Evolutionary conservation across 805 yeast genomes (phyloP), one percentile per base, ranked within the genome.

Genomic region (Wickerhamiella shivajii): DNA sequence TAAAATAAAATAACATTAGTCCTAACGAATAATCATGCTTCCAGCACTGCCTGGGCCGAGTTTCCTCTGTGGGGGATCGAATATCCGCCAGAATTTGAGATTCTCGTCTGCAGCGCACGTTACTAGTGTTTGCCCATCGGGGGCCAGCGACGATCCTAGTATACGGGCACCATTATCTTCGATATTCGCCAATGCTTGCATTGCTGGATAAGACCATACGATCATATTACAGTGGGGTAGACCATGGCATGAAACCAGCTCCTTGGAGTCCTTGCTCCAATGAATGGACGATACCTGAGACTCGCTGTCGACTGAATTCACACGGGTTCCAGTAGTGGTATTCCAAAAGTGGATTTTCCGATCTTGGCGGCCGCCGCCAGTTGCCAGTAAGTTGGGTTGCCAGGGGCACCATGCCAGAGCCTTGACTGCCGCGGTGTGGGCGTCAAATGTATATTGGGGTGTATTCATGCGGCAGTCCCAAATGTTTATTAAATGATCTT

Each of bases 41-140:
- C n/a, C n/a, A n/a, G n/a, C n/a, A n/a, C n/a, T n/a, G n/a, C n/a
- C n/a, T n/a, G n/a, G n/a, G n/a, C n/a, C n/a, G n/a, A n/a, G n/a
- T n/a, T n/a, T n/a, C n/a, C n/a, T 13, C 10, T 13, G 18, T 11
- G 21, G 24, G 42, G 55, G 34, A 47, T 87, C 95, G 55, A 84
- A 87, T 15, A 90, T 64, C 44, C 80, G 77, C 85, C 93, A 90
- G 58, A 90, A 90, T 58, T 90, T 87, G 50, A 90, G 66, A 57
- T 84, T 87, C 53, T 90, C 98, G 56, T 90, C 97, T 9, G 93
- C 92, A 2, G 96, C 92, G 29, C 85, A 84, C 0, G 98, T 90
- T 1, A 94, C 97, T 36, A 90, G 59, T 0, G 92, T 80, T 33
- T 80, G 70, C 11, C 78, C 80, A 56, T 90, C 96, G 3, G 96